These are phyloP conservation scores for Stagonosporopsis tanaceti DNA, from an alignment of 2,329 filamentous ascomycete species.

Conservation along the genomic window DNA sequence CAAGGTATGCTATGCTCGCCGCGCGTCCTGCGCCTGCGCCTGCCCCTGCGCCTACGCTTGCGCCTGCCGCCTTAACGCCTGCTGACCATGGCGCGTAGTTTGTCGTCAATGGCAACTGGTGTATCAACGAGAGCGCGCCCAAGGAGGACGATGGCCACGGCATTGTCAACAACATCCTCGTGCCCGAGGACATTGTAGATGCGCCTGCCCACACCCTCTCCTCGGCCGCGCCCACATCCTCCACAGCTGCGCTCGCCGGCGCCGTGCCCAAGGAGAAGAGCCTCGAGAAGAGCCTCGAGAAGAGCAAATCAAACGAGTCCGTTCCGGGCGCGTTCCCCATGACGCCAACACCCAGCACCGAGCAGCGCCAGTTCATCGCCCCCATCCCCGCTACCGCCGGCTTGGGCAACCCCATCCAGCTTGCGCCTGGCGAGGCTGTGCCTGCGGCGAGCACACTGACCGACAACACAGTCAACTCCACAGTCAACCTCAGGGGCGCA, in stretches of 20 bases:
- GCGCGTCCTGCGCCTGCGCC: constrained; percentile 7
- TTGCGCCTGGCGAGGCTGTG: constrained; percentile 81
- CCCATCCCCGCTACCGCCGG: constrained; percentile 67
- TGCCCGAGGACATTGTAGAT: constrained; percentile 71
- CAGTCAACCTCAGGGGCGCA: constrained; percentile 48
- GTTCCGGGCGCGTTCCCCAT: constrained; percentile 74
- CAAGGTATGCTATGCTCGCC: constrained; percentile 73
- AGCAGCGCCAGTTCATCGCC: constrained; percentile 61
- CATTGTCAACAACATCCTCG: constrained; percentile 93
- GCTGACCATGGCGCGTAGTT: constrained; percentile 67
- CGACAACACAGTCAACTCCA: constrained; percentile 74
- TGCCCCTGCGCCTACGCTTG: constrained; percentile 6
- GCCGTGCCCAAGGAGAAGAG: constrained; percentile 67
- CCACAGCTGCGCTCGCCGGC: constrained; percentile 74
- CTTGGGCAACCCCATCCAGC: constrained; percentile 77
- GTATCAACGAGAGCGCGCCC: constrained; percentile 79
- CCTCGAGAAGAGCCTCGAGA: constrained; percentile 45
- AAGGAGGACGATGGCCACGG: constrained; percentile 83
- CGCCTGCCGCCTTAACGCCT: constrained; percentile 18
- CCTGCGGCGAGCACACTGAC: constrained; percentile 72
- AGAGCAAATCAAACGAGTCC: constrained; percentile 43
- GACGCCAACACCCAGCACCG: constrained; percentile 66
- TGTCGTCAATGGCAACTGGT: constrained; percentile 92
- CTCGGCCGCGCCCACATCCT: constrained; percentile 73
- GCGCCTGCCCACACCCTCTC: constrained; percentile 66